Base-by-base conservation (phyloP, 2,329 filamentous ascomycete species). In the Aschersonia sp. region DNA sequence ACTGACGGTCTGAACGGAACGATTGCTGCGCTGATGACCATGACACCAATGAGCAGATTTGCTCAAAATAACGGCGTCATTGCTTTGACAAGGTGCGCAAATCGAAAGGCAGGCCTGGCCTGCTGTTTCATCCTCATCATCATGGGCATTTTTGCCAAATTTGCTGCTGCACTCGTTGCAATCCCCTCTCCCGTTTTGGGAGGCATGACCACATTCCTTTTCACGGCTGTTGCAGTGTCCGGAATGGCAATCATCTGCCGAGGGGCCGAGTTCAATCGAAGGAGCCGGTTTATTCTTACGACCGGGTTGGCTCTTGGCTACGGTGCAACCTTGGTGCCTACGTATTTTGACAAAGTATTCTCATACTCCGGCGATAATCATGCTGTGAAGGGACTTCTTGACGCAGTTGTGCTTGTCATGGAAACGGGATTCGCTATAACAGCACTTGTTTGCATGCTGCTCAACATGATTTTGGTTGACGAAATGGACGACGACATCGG, bases 31-130 rank as follows among this genome's bases (percentile, higher is more conserved):
- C 73, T 92, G 32, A 84, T 81, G 67, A 90, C 85, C 44, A 84
- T 87, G 54, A 85, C 84, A 0, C 84, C 85, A 32, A 85, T 89
- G 77, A 81, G 79, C 1, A 83, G 81, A 1, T 89, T 89, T 55
- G 85, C 85, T 0, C 84, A 89, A 62, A 90, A 90, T 67, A 89
- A 90, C 60, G 85, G 85, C 37, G 84, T 90, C 46, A 89, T 92
- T 51, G 83, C 85, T 0, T 70, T 92, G 43, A 92, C 86, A 0
- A 76, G 84, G 12, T 90, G 85, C 60, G 86, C 86, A 1, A 90
- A 87, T 61, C 77, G 86, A 47, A 83, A 80, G 44, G 87, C 85
- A 5, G 87, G 87, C 5, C 88, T 87, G 60, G 83, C 81, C 45
- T 84, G 81, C 59, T 87, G 76, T 60, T 71, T 84, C 56, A 88